Base-by-base conservation (phyloP, 2,329 filamentous ascomycete species). In the Xenoacremonium recifei region DNA sequence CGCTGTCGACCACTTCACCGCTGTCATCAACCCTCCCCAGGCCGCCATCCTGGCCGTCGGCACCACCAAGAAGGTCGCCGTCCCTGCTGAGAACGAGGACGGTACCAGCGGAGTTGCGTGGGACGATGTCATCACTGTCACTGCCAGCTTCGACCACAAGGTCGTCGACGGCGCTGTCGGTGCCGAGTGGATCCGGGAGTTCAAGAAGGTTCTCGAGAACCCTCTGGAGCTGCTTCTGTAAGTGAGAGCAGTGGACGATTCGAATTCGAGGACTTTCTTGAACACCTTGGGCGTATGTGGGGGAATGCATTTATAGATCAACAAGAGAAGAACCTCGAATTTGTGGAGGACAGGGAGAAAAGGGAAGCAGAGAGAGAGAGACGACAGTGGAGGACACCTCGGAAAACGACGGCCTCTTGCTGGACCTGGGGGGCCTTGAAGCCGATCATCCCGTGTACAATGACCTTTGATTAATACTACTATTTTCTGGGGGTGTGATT, bases 191-290 rank as follows among this genome's bases (percentile, higher is more conserved):
- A 89, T 99, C 71, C 84, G 82, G 69, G 93, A 95, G 76, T 76
- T 99, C 69, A 99, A 99, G 87, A 92, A 91, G 80, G 88, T 90
- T 39, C 76, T 99, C 47, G 93, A 99, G 84, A 96, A 96, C 80
- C 93, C 93, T 55, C 79, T 99, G 57, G 88, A 95, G 76, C 79
- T 99, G 57, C 77, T 99, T 68, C 79, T 99, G 70, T 99, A 85
- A 76, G 47, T 39, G 37, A n/a, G 31, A 37, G 21, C 18, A 43
- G 23, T 25, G 32, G 32, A 31, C 29, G 18, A n/a, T n/a, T n/a
- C n/a, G n/a, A n/a, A n/a, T n/a, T n/a, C n/a, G 23, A 39, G 17
- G 27, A 41, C 25, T 42, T 29, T 17, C 31, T 33, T 32, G 39
- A 40, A 34, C 21, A 27, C 32, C 16, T 20, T 21, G 32, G 21